Base-by-base conservation (phyloP, 1,284 basidiomycete species). In the Pascua sp. region DNA sequence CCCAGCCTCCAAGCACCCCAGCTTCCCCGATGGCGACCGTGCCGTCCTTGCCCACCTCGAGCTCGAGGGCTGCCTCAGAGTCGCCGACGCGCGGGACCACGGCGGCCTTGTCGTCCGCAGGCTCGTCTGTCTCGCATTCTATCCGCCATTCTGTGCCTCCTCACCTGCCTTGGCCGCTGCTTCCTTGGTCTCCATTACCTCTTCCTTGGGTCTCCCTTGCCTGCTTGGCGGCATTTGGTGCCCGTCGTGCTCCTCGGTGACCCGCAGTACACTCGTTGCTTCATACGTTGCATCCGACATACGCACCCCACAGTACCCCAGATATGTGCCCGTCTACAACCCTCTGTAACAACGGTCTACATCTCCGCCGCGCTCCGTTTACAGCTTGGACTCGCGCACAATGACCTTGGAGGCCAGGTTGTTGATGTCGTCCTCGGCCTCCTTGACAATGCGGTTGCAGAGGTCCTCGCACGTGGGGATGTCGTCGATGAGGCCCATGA, bases 401-500 rank as follows among this genome's bases (percentile, higher is more conserved):
- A 13, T 62, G 56, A 24, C 70, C 60, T 41, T 50, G 41, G 45
- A 67, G 67, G 62, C 72, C 73, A 87, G 74, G 12, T 80, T 75
- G n/a, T 76, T 78, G 55, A 94, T 85, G 56, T 86, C 81, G 51
- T 82, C 82, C 74, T 90, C 88, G 1, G 88, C 87, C 68, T 94
- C 91, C 51, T 72, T 79, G 78, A 90, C 92, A 51, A 96, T 85
- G 64, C 83, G 80, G 18, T 75, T 69, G 51, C 95, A 67, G 18
- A 97, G 79, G 54, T 83, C 88, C 63, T 88, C 81, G 78, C 92
- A 95, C 1, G 87, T 87, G 15, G 91, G 90, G 51, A 91, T 85
- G 72, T 95, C 91, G 55, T 89, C 81, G 71, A 95, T 93, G 60
- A 96, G 78, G 1, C 92, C 93, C 55, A 91, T 72, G 12, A 81